A percentile compares a stretch with the other conserved stretches of the same genome.
phyloP scores from a whole-genome alignment of 1,139 yeast genomes.

The Candida pseudoviswanathii region DNA sequence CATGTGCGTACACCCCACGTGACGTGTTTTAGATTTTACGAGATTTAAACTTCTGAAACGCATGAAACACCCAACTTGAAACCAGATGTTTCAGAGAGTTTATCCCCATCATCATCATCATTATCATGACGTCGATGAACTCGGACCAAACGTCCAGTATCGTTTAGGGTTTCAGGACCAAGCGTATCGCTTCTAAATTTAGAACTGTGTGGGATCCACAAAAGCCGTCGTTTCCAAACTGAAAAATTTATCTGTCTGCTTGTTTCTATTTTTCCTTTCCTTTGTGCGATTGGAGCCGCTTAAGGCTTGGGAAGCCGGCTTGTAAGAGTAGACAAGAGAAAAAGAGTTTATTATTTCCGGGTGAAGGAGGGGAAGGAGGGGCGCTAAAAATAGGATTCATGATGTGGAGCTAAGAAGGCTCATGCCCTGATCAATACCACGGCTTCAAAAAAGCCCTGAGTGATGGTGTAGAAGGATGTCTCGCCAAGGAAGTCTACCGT shows the following conservation, averaged over 20 bases:
- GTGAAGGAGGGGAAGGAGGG: too few species aligned
- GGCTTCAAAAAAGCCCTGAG: too few species aligned
- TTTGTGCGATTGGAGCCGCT: neutral
- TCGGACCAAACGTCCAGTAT: too few species aligned
- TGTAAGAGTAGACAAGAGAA: neutral
- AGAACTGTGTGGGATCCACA: neutral
- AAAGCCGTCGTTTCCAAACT: neutral
- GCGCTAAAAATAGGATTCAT: too few species aligned
- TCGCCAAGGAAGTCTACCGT: too few species aligned
- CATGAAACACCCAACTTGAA: neutral
- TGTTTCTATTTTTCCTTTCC: neutral
- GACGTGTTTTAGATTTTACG: neutral
- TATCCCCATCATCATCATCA: neutral
- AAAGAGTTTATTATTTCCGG: too few species aligned
- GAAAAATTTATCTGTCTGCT: neutral
- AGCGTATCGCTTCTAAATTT: neutral
- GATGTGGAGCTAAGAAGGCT: too few species aligned
- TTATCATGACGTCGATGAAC: neutral
- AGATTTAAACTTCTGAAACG: neutral
- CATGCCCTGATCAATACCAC: too few species aligned
- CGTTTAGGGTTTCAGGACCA: too few species aligned
- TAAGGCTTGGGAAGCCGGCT: neutral
- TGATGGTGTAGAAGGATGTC: too few species aligned
- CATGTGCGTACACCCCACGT: neutral
- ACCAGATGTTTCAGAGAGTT: neutral